phyloP scores from a whole-genome alignment of 768 basidiomycete species.

The Grammothele lineata region DNA sequence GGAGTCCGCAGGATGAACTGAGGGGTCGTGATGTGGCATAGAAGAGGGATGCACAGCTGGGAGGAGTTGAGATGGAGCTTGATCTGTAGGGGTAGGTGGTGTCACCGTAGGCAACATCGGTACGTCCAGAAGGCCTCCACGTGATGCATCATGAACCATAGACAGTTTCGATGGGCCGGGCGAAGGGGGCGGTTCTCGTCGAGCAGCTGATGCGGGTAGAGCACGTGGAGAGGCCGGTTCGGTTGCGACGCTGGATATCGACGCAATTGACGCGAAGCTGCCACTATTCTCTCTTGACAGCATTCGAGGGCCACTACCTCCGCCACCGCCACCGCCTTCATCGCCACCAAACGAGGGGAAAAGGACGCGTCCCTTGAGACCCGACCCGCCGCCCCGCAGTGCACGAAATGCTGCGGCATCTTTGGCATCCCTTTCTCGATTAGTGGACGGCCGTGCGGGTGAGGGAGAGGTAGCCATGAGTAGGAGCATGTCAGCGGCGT shows the following conservation, averaged over 20 bases:
- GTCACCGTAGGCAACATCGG: conserved; percentile 29
- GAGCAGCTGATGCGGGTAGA: not conserved
- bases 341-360: conserved; percentile 42
- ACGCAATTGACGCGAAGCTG: conserved; percentile 42
- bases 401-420: conserved; percentile 56
- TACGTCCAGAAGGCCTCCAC: conserved; percentile 3
- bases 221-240: conserved; percentile 14
- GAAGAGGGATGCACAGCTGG: conserved; percentile 8
- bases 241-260: conserved; percentile 32
- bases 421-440: conserved; percentile 39
- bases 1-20: too few relatives aligned
- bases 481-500: conserved; percentile 84
- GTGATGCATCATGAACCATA: not conserved
- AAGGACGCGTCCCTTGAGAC: conserved; percentile 63
- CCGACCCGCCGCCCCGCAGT: conserved; percentile 43
- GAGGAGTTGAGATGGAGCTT: conserved; percentile 9
- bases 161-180: conserved; percentile 1
- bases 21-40: conserved; percentile 4
- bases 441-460: conserved; percentile 56
- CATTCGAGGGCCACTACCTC: conserved; percentile 15
- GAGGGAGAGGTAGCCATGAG: conserved; percentile 84
- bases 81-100: conserved; percentile 28
- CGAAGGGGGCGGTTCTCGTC: not conserved
- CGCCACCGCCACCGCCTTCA: conserved; percentile 9
- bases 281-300: conserved; percentile 31